Conservation (phyloP, 495 filamentous ascomycete genomes). For the Tuber microsphaerosporum region DNA sequence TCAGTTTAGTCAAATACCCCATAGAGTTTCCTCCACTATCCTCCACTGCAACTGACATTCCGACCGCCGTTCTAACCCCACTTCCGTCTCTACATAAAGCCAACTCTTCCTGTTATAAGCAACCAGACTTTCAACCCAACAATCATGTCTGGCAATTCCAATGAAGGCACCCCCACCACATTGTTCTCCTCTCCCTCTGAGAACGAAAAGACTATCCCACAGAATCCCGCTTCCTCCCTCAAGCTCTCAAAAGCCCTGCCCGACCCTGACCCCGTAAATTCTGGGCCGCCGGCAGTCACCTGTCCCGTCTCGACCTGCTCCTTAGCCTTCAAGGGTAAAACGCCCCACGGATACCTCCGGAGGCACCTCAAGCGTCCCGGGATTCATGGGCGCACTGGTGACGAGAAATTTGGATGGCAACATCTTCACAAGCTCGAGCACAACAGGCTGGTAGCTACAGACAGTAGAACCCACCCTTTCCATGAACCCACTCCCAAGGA, state of each 20-base stretch:
- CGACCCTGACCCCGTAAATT: accelerated
- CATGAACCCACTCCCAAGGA: neutral
- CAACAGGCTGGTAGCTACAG: neutral
- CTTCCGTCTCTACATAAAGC: too few species aligned
- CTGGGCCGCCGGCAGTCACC: neutral
- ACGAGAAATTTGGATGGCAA: neutral
- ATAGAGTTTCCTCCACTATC: too few species aligned
- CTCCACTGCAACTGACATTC: too few species aligned
- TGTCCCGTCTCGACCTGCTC: neutral
- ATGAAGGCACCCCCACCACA: too few species aligned
- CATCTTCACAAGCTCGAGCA: neutral
- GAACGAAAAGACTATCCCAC: neutral
- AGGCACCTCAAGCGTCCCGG: neutral
- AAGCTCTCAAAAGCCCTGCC: neutral
- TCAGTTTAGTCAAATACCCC: too few species aligned
- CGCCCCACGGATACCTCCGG: neutral
- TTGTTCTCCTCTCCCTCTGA: neutral
- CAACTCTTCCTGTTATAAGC: too few species aligned
- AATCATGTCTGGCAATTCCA: too few species aligned
- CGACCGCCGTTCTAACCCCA: too few species aligned
- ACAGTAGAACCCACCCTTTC: neutral
- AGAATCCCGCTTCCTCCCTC: neutral
- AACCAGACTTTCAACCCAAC: too few species aligned
- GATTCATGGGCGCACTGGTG: neutral
- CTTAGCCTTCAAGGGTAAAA: neutral